These are phyloP conservation scores for Populus hybrid DNA, from an alignment of 441 rosid species.

Conservation along the genomic window DNA sequence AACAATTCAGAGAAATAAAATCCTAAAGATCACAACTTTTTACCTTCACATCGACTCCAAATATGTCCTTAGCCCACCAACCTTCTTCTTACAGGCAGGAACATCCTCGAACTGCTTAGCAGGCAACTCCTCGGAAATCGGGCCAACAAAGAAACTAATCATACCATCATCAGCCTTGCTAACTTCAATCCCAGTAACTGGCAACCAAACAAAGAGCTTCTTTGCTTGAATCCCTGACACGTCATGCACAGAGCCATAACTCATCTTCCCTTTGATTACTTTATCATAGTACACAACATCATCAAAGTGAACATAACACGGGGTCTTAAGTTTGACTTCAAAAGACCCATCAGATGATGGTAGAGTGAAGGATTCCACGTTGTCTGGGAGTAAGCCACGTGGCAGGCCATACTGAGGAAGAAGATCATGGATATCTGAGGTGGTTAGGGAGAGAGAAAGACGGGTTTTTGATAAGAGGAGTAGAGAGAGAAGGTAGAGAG, in stretches of 20 bases:
- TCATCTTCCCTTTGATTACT: constrained; percentile 57
- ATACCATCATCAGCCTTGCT: constrained; percentile 54
- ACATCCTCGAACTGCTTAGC: constrained; percentile 61
- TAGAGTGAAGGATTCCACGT: constrained; percentile 53
- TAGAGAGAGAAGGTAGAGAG: constrained; percentile 23
- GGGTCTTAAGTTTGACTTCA: constrained; percentile 37
- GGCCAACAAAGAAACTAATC: constrained; percentile 77
- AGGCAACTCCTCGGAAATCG: constrained; percentile 67
- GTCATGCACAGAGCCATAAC: constrained; percentile 64
- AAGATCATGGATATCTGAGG: constrained; percentile 60
- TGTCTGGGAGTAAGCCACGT: constrained; percentile 57
- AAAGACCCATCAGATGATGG: constrained; percentile 50
- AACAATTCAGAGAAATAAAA: not conserved
- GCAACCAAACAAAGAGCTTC: constrained; percentile 62
- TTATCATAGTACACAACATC: constrained; percentile 65
- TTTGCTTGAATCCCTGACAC: constrained; percentile 76
- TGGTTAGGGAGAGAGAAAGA: constrained; percentile 20
- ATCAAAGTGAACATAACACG: constrained; percentile 69
- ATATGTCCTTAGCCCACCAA: constrained; percentile 10
- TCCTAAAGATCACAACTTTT: not conserved
- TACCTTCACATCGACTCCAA: constrained; percentile 30
- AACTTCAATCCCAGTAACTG: constrained; percentile 68
- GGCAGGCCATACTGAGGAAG: constrained; percentile 79
- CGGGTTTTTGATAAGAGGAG: constrained; percentile 21
- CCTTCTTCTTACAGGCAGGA: constrained; percentile 56